These are phyloP conservation scores for Entoloma clypeatum DNA, from an alignment of 1,284 basidiomycete species.

Conservation along the genomic window DNA sequence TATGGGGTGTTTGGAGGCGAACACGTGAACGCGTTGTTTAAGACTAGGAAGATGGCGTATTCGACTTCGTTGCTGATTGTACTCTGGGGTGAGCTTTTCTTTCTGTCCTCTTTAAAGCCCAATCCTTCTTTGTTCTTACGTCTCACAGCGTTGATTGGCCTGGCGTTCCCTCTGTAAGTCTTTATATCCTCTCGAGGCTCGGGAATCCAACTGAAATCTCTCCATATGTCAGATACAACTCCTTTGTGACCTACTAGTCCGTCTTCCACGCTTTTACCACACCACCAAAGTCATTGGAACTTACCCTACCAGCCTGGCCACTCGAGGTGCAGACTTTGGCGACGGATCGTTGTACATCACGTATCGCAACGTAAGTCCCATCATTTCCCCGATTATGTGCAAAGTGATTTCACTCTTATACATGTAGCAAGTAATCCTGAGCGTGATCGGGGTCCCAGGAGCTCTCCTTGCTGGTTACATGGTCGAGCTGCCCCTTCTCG, in stretches of 20 bases:
- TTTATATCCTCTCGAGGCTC: not conserved
- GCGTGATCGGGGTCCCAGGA: conserved; percentile 63
- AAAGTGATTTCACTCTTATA: conserved; percentile 18
- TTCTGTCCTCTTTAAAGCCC: not conserved
- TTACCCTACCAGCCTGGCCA: conserved; percentile 42
- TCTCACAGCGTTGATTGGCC: conserved; percentile 59
- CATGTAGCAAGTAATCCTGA: conserved; percentile 61
- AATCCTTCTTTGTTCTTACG: not conserved
- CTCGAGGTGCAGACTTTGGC: conserved; percentile 59
- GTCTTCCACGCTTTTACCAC: conserved; percentile 20
- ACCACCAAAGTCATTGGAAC: conserved; percentile 8
- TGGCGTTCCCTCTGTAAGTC: conserved; percentile 61
- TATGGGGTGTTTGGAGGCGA: conserved; percentile 39
- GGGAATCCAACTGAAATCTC: conserved; percentile 1
- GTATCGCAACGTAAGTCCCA: conserved; percentile 57
- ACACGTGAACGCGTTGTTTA: conserved; percentile 59
- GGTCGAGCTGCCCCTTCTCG: conserved; percentile 58
- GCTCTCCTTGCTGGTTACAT: conserved; percentile 61
- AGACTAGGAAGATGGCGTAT: conserved; percentile 56
- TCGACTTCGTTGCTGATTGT: conserved; percentile 58
- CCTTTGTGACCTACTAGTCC: conserved; percentile 64
- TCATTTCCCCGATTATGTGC: not conserved
- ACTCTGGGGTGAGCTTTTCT: conserved; percentile 50
- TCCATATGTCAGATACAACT: conserved; percentile 42
- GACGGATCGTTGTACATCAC: conserved; percentile 62